Percentiles rank a stretch among this genome's conserved stretches.
Evolutionary conservation across 164 flowering plant species (phyloP).

Genomic region (Chloranthus sessilifolius): DNA sequence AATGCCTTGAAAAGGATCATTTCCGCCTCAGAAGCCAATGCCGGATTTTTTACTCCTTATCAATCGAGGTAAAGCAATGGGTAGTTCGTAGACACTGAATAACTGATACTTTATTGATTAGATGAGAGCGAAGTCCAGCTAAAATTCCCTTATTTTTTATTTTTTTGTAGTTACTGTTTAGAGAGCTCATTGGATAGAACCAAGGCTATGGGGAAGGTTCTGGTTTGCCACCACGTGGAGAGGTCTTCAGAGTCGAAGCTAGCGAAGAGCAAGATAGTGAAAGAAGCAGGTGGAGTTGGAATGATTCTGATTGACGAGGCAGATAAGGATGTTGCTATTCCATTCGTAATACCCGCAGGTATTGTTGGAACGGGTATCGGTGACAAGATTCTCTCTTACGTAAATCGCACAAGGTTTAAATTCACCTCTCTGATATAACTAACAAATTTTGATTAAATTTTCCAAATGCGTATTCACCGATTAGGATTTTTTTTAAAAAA

Average conservation of each 20-base stretch:
- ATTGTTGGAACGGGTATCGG: not conserved
- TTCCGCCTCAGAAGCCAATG: slow-evolving; percentile 58
- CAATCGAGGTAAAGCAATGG: slow-evolving; percentile 75
- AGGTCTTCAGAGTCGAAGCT: not conserved
- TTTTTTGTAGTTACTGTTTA: slow-evolving; percentile 10
- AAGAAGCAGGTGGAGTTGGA: not conserved
- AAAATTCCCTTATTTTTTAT: no score
- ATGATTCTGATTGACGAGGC: not conserved
- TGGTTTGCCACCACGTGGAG: slow-evolving; percentile 9
- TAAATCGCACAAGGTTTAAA: not conserved
- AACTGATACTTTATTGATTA: not conserved
- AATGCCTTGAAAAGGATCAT: slow-evolving; percentile 43
- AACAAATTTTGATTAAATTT: not conserved
- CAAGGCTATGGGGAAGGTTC: slow-evolving; percentile 16
- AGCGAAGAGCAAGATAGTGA: not conserved
- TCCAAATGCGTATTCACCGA: not conserved
- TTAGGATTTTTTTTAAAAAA: not conserved
- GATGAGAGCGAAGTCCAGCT: no score
- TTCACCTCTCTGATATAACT: not conserved
- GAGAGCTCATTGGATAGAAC: slow-evolving; percentile 3
- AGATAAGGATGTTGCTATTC: slow-evolving; percentile 1
- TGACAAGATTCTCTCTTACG: not conserved
- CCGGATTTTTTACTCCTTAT: slow-evolving; percentile 75
- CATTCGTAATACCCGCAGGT: not conserved
- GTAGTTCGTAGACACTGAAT: slow-evolving; percentile 15